These are phyloP conservation scores for Sisymbrium altissimum DNA, from an alignment of 345 rosid genomes.

Conservation along the genomic window DNA sequence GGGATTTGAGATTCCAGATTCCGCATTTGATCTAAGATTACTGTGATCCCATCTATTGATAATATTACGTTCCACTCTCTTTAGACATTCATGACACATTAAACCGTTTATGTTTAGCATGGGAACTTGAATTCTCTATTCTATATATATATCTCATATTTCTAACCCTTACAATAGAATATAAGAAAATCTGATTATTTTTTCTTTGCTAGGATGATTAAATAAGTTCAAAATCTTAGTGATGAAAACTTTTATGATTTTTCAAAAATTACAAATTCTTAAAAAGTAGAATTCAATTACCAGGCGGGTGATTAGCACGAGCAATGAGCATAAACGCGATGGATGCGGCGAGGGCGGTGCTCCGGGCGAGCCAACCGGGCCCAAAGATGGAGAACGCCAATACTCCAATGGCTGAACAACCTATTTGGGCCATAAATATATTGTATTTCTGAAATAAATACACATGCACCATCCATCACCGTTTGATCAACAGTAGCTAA, in stretches of 20 bases:
- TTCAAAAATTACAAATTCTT: not conserved
- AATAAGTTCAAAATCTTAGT: not conserved
- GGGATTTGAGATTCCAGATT: not conserved
- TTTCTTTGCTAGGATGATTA: not conserved
- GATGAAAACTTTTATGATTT: not conserved
- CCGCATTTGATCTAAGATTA: no score
- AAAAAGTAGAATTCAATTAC: conserved; percentile 32
- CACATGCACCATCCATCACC: conserved; percentile 1
- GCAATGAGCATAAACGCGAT: conserved; percentile 81
- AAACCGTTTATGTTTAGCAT: no score
- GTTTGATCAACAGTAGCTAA: conserved; percentile 11
- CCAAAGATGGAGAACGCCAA: conserved; percentile 67
- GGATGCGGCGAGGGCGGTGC: conserved; percentile 71
- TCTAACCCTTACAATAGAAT: not conserved
- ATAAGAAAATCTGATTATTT: not conserved
- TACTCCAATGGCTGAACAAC: conserved; percentile 89
- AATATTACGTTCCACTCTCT: no score
- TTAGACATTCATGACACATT: no score
- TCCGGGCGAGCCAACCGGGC: conserved; percentile 85
- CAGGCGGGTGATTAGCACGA: conserved; percentile 80
- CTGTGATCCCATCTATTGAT: not conserved
- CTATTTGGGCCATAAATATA: conserved; percentile 87
- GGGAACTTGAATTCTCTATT: no score
- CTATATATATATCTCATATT: no score
- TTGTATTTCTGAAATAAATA: conserved; percentile 75